Evolutionary conservation across 768 basidiomycete genomes (phyloP).

Genomic region (Trametopsis cervina): DNA sequence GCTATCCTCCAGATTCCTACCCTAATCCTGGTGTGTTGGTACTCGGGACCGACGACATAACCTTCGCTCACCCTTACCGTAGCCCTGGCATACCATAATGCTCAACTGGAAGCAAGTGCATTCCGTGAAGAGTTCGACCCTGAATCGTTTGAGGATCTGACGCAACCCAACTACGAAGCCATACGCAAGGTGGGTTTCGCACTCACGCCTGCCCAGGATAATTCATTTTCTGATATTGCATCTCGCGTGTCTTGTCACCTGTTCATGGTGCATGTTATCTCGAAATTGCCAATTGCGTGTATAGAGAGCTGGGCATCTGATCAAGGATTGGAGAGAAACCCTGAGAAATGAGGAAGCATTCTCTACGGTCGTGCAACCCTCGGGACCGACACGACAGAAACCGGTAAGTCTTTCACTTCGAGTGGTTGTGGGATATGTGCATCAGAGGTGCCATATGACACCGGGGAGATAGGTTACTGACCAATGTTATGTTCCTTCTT

Average conservation of each 20-base stretch:
- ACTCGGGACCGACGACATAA: slow-evolving; percentile 2
- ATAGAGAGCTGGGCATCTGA: slow-evolving; percentile 61
- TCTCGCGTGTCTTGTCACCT: slow-evolving; percentile 3
- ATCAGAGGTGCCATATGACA: slow-evolving; percentile 1
- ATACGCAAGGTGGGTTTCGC: slow-evolving; percentile 64
- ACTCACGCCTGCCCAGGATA: neutral
- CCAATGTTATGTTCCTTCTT: neutral
- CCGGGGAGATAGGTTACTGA: neutral
- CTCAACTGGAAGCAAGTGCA: slow-evolving; percentile 85
- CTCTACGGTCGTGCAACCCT: slow-evolving; percentile 34
- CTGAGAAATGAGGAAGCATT: slow-evolving; percentile 61
- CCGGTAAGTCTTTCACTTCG: slow-evolving; percentile 39
- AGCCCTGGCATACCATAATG: slow-evolving; percentile 87
- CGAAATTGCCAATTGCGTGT: slow-evolving; percentile 7
- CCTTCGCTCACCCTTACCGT: slow-evolving; percentile 5
- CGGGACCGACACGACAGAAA: slow-evolving; percentile 58
- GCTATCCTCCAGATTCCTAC: slow-evolving; percentile 84
- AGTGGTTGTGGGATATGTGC: neutral
- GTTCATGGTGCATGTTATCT: neutral
- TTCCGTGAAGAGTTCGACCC: slow-evolving; percentile 86
- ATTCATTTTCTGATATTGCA: slow-evolving; percentile 1
- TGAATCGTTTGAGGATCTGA: slow-evolving; percentile 74
- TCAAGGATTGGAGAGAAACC: slow-evolving; percentile 65
- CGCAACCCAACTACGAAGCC: slow-evolving; percentile 65
- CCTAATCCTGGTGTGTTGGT: slow-evolving; percentile 72